phyloP scores from a whole-genome alignment of 164 flowering plant species.

The Taxillus chinensis region DNA sequence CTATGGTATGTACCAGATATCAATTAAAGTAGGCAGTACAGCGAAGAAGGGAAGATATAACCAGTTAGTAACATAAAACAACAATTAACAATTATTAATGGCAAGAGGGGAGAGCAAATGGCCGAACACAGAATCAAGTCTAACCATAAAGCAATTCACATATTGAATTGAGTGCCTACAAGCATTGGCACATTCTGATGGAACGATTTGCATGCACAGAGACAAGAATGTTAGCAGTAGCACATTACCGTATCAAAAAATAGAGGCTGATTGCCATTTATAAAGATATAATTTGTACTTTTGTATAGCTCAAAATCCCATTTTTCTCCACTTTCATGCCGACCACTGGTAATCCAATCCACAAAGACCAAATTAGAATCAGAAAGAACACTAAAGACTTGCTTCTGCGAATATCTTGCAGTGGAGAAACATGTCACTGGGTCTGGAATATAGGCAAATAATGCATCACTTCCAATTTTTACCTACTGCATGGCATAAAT shows the following conservation, averaged over 20 bases:
- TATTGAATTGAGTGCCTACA: too few species aligned
- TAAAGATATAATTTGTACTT: constrained; percentile 66
- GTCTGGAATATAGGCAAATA: constrained; percentile 81
- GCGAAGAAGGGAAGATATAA: constrained; percentile 1
- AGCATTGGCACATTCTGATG: too few species aligned
- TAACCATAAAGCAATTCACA: too few species aligned
- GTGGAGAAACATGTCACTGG: constrained; percentile 95
- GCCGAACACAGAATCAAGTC: too few species aligned
- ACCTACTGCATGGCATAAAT: constrained; percentile 67
- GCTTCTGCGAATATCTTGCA: constrained; percentile 79
- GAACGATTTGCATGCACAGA: background rate
- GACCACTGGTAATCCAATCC: constrained; percentile 99
- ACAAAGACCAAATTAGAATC: constrained; percentile 79
- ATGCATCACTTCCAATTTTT: constrained; percentile 52
- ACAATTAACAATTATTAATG: background rate
- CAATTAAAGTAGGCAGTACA: too few species aligned
- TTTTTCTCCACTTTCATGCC: constrained; percentile 87
- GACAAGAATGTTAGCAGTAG: background rate
- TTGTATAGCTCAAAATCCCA: constrained; percentile 77
- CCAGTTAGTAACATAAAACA: background rate
- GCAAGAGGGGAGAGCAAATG: too few species aligned
- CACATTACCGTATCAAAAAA: constrained; percentile 79
- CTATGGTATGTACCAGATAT: too few species aligned
- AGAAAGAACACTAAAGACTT: constrained; percentile 52
- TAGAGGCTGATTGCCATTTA: constrained; percentile 56